Evolutionary conservation across 2,329 filamentous ascomycete genomes (phyloP), one percentile per base, ranked within the genome.

Genomic region (Corynespora cassiicola): DNA sequence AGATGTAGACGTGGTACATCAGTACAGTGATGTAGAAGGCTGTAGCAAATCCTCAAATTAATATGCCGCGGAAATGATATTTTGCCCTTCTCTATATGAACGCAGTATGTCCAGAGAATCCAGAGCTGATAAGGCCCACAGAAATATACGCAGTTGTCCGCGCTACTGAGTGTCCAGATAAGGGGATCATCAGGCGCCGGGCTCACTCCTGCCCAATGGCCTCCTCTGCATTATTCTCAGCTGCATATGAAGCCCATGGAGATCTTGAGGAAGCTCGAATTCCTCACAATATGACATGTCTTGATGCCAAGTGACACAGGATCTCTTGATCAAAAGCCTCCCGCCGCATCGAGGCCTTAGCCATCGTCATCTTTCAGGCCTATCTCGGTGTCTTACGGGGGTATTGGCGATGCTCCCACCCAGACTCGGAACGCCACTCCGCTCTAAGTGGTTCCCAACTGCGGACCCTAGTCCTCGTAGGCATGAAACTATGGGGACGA

Each of bases 61-160:
- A 34, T 9, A 15, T 12, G 27, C 52, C 52, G 49, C 49, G 49
- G 49, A 55, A 41, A 50, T 49, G 32, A 24, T n/a, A 21, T 8
- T 23, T 31, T 24, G 4, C n/a, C 4, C 26, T 23, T 24, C 19
- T 43, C 40, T 35, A 41, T 50, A 40, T 36, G 31, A 18, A 16
- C 15, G 18, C 22, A 22, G 6, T 17, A 31, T 9, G 28, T 32
- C 23, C 26, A 42, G 20, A 28, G 30, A 30, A 26, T 14, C 19
- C 15, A 14, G 12, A 35, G 28, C 46, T 49, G 52, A 51, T 47
- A 55, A 53, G 44, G 34, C 45, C 47, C 34, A 49, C 42, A 43
- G 33, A 38, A 47, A 29, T 23, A 2, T 25, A 18, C 10, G 21
- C 26, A 35, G 20, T 21, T 28, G 27, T 33, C 29, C 37, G 34